Evolutionary conservation across 2,329 filamentous ascomycete genomes (phyloP).

Genomic region (Hymenoscyphus fructigenus): DNA sequence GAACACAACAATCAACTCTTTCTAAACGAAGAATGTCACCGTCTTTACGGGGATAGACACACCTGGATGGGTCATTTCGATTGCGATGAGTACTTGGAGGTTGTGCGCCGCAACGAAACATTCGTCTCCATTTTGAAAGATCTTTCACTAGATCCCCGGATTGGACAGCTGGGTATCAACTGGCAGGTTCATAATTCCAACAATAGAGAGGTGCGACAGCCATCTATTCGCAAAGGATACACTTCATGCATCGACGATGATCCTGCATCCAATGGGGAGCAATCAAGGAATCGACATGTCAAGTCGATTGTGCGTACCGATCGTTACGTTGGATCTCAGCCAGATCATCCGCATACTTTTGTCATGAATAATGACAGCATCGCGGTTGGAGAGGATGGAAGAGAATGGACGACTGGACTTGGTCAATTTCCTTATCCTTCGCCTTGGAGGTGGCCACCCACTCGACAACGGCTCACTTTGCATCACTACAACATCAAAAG

Average conservation of each 20-base stretch:
- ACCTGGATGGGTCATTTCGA: conserved; percentile 10
- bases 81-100: conserved; percentile 6
- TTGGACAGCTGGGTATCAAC: conserved; percentile 5
- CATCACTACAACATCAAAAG: conserved; percentile 10
- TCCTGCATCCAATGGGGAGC: background rate
- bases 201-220: conserved; percentile 2
- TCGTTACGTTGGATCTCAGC: background rate
- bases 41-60: conserved; percentile 3
- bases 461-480: conserved; percentile 2
- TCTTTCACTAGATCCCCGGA: background rate
- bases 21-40: conserved; percentile 9
- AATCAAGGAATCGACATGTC: conserved; percentile 3
- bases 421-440: background rate
- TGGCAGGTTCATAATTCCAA: conserved; percentile 10
- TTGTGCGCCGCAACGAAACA: conserved; percentile 10
- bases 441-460: conserved; percentile 5
- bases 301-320: conserved; percentile 9
- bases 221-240: conserved; percentile 5
- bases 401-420: conserved; percentile 3
- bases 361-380: conserved; percentile 5
- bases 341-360: conserved; percentile 6
- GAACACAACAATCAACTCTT: conserved; percentile 8
- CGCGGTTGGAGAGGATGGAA: conserved; percentile 7
- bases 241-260: conserved; percentile 9
- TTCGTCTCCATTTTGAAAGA: conserved; percentile 6